A percentile compares a stretch with the other conserved stretches of the same genome.
These are phyloP conservation scores for Thuidium tamariscinum DNA, from an alignment of 225 moss, liverwort and hornwort genomes.

Conservation along the genomic window DNA sequence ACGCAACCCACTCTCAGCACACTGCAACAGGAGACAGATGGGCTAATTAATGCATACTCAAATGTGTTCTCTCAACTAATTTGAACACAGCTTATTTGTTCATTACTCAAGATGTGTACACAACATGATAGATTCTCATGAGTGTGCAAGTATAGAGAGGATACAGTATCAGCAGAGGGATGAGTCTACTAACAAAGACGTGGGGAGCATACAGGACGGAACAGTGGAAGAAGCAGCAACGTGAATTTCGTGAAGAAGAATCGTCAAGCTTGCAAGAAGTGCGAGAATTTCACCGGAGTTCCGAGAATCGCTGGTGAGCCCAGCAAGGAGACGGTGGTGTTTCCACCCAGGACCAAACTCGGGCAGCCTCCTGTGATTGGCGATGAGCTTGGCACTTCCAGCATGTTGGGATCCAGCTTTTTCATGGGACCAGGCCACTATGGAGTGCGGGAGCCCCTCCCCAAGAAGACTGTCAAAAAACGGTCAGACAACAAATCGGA, in stretches of 20 bases:
- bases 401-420: constrained; percentile 35
- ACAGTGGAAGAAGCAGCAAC: neutral
- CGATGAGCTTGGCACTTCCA: constrained; percentile 21
- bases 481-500: neutral
- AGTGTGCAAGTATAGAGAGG: neutral
- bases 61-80: neutral
- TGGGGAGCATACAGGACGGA: neutral
- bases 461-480: neutral
- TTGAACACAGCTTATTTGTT: neutral
- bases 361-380: constrained; percentile 21
- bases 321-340: neutral
- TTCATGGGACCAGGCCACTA: constrained; percentile 31
- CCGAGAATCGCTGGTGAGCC: neutral
- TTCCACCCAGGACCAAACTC: constrained; percentile 2
- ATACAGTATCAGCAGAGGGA: neutral
- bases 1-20: neutral
- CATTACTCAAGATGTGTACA: neutral
- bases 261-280: constrained; percentile 5
- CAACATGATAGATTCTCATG: neutral
- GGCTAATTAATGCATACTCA: neutral
- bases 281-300: constrained; percentile 10
- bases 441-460: constrained; percentile 15
- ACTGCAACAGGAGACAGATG: neutral
- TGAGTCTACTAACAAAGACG: neutral
- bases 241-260: constrained; percentile 21